These are phyloP conservation scores for Hibiscus syriacus DNA, from an alignment of 345 rosid genomes.

Conservation along the genomic window DNA sequence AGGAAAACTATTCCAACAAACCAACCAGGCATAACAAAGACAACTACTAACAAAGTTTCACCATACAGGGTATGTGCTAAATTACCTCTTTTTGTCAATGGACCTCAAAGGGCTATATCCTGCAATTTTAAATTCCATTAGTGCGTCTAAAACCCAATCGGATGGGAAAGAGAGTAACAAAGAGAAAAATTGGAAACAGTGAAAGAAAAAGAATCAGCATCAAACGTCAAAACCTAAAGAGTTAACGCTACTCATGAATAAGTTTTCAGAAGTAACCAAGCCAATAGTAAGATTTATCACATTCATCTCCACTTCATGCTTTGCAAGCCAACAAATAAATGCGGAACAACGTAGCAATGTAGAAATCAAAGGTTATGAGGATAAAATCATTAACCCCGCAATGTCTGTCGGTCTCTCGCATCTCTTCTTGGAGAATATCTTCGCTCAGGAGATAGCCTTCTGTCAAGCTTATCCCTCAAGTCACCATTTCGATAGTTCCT, in stretches of 20 bases:
- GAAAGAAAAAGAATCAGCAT: not conserved
- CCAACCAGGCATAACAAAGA: not conserved
- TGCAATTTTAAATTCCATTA: constrained; percentile 30
- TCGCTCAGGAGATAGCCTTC: too few relatives aligned
- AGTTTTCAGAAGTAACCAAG: not conserved
- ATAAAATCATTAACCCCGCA: too few relatives aligned
- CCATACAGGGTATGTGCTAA: not conserved
- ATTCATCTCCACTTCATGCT: too few relatives aligned
- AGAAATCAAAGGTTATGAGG: too few relatives aligned
- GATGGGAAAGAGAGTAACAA: constrained; percentile 8
- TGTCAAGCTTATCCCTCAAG: too few relatives aligned
- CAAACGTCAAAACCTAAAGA: not conserved
- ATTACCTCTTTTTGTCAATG: constrained; percentile 51
- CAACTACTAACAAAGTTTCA: not conserved
- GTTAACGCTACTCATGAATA: not conserved
- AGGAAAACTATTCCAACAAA: not conserved
- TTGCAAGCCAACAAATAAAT: too few relatives aligned
- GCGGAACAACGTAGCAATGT: too few relatives aligned
- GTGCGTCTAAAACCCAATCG: constrained; percentile 9
- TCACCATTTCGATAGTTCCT: too few relatives aligned
- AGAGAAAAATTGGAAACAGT: not conserved
- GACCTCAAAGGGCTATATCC: constrained; percentile 60
- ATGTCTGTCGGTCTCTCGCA: too few relatives aligned
- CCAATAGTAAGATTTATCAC: constrained; percentile 6
- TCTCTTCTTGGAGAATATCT: too few relatives aligned